A percentile compares a stretch with the other conserved stretches of the same genome.
These are phyloP conservation scores for button mushroom (Agaricus bisporus) DNA, from an alignment of 768 basidiomycete species.

Conservation along the genomic window DNA sequence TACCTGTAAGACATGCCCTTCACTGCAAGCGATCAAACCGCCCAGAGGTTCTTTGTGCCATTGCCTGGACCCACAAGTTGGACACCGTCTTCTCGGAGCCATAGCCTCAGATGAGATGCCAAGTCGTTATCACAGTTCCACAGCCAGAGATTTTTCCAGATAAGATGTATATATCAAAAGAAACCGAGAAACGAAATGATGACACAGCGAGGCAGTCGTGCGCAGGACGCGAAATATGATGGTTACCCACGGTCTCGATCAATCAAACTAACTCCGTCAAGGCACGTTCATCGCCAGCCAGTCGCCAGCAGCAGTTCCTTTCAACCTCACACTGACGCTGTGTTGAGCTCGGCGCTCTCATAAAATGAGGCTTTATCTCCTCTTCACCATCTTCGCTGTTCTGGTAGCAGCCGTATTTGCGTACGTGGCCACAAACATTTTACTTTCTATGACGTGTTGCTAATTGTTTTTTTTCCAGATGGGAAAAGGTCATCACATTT, in stretches of 20 bases:
- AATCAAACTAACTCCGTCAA: background rate
- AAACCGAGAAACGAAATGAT: too few relatives aligned
- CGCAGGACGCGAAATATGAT: background rate
- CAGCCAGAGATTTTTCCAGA: background rate
- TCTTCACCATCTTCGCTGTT: conserved; percentile 44
- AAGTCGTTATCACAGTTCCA: background rate
- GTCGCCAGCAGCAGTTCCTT: background rate
- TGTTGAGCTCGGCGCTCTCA: background rate
- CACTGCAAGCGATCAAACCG: conserved; percentile 80
- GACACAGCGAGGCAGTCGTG: background rate
- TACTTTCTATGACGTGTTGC: conserved; percentile 4
- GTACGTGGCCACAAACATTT: conserved; percentile 35
- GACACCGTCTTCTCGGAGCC: conserved; percentile 63
- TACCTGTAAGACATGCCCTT: conserved; percentile 89
- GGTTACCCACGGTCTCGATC: conserved; percentile 7
- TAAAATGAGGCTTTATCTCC: conserved; percentile 43
- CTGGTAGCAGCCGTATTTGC: conserved; percentile 50
- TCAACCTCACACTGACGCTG: background rate
- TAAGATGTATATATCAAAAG: too few relatives aligned
- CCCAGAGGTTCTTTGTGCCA: conserved; percentile 85
- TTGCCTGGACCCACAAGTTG: conserved; percentile 74
- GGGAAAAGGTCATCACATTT: conserved; percentile 53
- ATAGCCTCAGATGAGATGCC: conserved; percentile 23
- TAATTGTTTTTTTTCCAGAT: conserved; percentile 32
- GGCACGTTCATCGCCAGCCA: background rate